phyloP scores from a whole-genome alignment of 2,329 filamentous ascomycete genomes.

The Mycocentrospora acerina region DNA sequence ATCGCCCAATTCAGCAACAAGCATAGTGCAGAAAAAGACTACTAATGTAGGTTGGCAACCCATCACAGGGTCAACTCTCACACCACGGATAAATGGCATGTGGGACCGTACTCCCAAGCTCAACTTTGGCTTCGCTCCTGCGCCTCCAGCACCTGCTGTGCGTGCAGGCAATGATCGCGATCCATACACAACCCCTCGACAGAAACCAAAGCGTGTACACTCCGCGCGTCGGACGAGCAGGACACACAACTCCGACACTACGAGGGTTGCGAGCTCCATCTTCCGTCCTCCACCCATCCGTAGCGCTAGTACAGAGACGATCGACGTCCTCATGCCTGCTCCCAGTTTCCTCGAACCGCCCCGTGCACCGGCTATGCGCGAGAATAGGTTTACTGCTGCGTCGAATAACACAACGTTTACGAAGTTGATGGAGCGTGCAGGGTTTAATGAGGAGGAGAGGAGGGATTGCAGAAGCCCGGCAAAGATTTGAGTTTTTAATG shows the following conservation, averaged over 20 bases:
- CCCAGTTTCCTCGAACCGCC: slow-evolving; percentile 38
- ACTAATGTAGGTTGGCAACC: slow-evolving; percentile 11
- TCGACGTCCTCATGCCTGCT: slow-evolving; percentile 47
- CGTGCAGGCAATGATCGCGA: slow-evolving; percentile 30
- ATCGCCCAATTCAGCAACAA: slow-evolving; percentile 29
- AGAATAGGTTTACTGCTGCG: slow-evolving; percentile 35
- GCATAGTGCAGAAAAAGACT: slow-evolving; percentile 24
- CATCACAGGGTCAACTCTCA: slow-evolving; percentile 24
- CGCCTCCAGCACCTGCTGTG: slow-evolving; percentile 23
- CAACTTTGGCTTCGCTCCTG: slow-evolving; percentile 29
- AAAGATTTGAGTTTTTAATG: slow-evolving; percentile 3
- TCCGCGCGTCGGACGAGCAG: slow-evolving; percentile 18
- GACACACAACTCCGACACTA: no score
- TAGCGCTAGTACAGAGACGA: slow-evolving; percentile 46
- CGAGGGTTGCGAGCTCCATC: not conserved
- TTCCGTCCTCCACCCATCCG: slow-evolving; percentile 17
- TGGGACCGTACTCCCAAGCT: slow-evolving; percentile 39
- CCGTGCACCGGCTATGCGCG: slow-evolving; percentile 31
- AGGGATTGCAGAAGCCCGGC: slow-evolving; percentile 25
- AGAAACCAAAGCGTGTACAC: slow-evolving; percentile 25
- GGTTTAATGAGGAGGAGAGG: slow-evolving; percentile 39
- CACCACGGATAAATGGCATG: slow-evolving; percentile 37
- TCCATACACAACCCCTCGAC: slow-evolving; percentile 35
- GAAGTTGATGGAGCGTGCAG: slow-evolving; percentile 46
- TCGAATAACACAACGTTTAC: slow-evolving; percentile 43